Evolutionary conservation across 2,329 filamentous ascomycete genomes (phyloP), one percentile per base, ranked within the genome.

Genomic region (Pseudogymnoascus sp.): DNA sequence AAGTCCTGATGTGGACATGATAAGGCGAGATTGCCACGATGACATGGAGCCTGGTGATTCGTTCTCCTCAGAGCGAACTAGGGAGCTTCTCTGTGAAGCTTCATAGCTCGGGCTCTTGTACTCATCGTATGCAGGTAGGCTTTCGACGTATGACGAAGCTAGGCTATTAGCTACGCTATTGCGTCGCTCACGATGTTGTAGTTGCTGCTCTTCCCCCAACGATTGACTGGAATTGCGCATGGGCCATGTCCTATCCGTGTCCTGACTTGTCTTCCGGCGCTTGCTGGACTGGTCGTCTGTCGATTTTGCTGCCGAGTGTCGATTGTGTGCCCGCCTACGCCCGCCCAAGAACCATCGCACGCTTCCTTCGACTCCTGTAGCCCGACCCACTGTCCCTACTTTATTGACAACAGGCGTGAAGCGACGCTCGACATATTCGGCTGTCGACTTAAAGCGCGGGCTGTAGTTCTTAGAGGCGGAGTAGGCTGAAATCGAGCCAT

Each of bases 1-100:
- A 0, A 97, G 82, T 0, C 92, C 93, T 0, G 92, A 96, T 0
- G 93, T 97, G 4, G 91, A 93, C 74, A 96, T 90, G 68, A 96
- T 89, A 17, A 97, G 79, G 13, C 92, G 87, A 10, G 89, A 90
- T 66, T 90, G 90, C 91, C 92, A 96, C n/a, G 70, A 74, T 5
- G 75, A 71, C 21, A 15, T 13, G 3, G 73, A 69, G 31, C 64
- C 64, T 19, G 71, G 69, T 10, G 66, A 67, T 23, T 63, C 64
- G 2, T 69, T 21, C 40, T 72, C 68, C 26, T 59, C 53, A 8
- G 33, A 33, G 28, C 33, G 26, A 17, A 26, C 28, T 2, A 42
- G 31, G 4, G 73, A 71, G 13, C 70, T 67, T 8, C 69, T 66
- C 21, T 72, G 70, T 1, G 74, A 71, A 68, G 90, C 87, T 62